Conservation (phyloP, 2,329 filamentous ascomycete genomes). For the Golovinomyces cichoracearum region DNA sequence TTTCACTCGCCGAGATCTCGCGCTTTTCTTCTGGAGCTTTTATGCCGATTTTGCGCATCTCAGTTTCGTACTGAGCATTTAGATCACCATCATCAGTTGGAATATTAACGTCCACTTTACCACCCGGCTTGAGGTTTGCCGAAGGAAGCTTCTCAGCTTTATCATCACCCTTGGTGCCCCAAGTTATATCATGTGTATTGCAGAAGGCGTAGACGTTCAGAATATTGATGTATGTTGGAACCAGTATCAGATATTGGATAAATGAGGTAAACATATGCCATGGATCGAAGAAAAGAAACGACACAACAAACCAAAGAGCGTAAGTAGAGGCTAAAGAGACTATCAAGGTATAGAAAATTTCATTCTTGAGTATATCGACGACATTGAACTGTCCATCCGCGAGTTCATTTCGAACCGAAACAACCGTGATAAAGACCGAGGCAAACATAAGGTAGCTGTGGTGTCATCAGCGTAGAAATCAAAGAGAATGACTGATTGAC, state of each 20-base stretch:
- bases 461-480: constrained; percentile 3
- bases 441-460: constrained; percentile 71
- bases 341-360: constrained; percentile 78
- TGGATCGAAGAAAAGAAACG: constrained; percentile 83
- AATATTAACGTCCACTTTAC: constrained; percentile 72
- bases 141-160: constrained; percentile 75
- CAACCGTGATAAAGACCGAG: constrained; percentile 77
- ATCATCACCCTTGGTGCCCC: constrained; percentile 95
- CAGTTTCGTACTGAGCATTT: constrained; percentile 79
- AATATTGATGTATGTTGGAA: constrained; percentile 92
- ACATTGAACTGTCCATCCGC: constrained; percentile 37
- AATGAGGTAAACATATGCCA: constrained; percentile 99
- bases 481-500: constrained; percentile 14
- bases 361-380: constrained; percentile 53
- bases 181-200: constrained; percentile 92
- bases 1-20: constrained; percentile 33
- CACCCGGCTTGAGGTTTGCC: constrained; percentile 73
- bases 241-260: constrained; percentile 79
- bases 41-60: constrained; percentile 43
- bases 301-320: constrained; percentile 73
- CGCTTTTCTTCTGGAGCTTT: constrained; percentile 54
- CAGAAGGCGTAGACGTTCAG: constrained; percentile 98
- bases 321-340: constrained; percentile 82
- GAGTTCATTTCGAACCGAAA: constrained; percentile 51
- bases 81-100: constrained; percentile 81